Evolutionary conservation across 371 early-diverging fungal genomes (phyloP), one percentile per base, ranked within the genome.

Genomic region (Mortierella sp.): DNA sequence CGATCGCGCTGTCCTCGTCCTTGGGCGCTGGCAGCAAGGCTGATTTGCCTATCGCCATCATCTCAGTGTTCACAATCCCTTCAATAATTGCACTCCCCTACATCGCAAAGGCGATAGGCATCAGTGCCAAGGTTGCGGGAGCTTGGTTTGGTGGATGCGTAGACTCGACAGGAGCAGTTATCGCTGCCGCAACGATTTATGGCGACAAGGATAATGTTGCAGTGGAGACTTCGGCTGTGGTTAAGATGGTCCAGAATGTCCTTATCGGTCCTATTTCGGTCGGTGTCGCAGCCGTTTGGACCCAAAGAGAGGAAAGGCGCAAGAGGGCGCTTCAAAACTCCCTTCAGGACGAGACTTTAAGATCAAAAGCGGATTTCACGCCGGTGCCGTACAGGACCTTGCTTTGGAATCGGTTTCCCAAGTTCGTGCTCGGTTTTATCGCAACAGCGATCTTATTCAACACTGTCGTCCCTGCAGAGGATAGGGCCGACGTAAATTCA

Each of bases 121-220:
- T 88, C 9, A 69, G 80, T 26, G 60, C 85, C 26, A 70, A 82
- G 19, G 86, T 87, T 0, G 81, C 84, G 17, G 89, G 89, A 19
- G 89, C 89, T 3, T 88, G 89, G 89, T 88, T 88, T 69, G 89
- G 89, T 14, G 89, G 89, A 6, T 87, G 86, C 47, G 82, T 88
- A 2, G 89, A 88, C 50, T 87, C 87, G 0, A 88, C 89, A 6
- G 89, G 89, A n/a, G 87, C 87, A 17, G 89, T 88, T 26, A 85
- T 88, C 80, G 89, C 87, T 19, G 81, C 89, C 8, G 85, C 89
- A 1, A 84, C 83, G 42, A 88, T 88, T 30, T 88, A 87, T 64
- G 84, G 83, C 27, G 85, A 84, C 48, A 19, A 15, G 15, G 44
- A 21, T 21, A 80, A 83, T 31, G 78, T 79, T 14, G 86, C 89